phyloP scores from a whole-genome alignment of 768 basidiomycete species.

The Tricholoma flavovirens region DNA sequence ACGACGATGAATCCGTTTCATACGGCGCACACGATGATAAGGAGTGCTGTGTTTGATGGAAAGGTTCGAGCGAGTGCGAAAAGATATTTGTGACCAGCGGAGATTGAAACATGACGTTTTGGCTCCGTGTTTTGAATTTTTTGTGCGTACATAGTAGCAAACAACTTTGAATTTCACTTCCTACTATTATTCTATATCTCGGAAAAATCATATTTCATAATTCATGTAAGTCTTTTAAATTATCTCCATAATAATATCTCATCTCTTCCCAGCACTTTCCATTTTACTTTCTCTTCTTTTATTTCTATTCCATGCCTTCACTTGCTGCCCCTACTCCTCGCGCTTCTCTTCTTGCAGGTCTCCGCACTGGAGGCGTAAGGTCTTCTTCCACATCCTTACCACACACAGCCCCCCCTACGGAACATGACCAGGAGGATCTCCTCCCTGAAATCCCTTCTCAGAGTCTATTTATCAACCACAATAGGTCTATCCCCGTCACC shows the following conservation, averaged over 20 bases:
- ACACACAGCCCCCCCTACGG: constrained; percentile 55
- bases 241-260: too few species aligned
- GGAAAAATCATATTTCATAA: too few species aligned
- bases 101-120: constrained; percentile 14
- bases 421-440: constrained; percentile 61
- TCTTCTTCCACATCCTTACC: constrained; percentile 58
- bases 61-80: constrained; percentile 83
- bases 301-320: constrained; percentile 39
- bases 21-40: constrained; percentile 78
- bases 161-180: too few species aligned
- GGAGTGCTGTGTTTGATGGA: constrained; percentile 75
- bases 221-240: too few species aligned
- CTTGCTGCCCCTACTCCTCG: constrained; percentile 47
- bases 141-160: too few species aligned
- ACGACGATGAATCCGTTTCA: constrained; percentile 95
- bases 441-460: constrained; percentile 51
- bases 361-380: constrained; percentile 87
- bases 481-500: constrained; percentile 54
- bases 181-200: too few species aligned
- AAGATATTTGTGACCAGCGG: constrained; percentile 54
- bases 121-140: constrained; percentile 22
- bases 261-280: too few species aligned
- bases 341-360: constrained; percentile 82
- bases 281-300: too few species aligned
- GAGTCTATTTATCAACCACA: constrained; percentile 43